These are phyloP conservation scores for Penicillium pancosmium DNA, from an alignment of 495 filamentous ascomycete species.

Conservation along the genomic window DNA sequence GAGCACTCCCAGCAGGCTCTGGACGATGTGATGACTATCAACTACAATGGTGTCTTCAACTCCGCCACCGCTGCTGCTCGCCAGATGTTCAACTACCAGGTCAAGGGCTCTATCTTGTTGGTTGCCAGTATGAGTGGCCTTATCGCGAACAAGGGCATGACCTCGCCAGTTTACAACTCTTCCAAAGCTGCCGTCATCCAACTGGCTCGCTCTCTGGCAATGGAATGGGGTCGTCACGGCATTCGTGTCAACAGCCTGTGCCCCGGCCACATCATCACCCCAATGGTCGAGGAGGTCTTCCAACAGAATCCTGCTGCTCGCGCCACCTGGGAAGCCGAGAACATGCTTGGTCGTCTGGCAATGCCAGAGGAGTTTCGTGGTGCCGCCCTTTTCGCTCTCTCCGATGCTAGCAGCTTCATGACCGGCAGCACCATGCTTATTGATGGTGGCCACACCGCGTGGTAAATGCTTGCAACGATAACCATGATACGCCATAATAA, in stretches of 20 bases:
- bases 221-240: constrained; percentile 70
- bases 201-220: constrained; percentile 63
- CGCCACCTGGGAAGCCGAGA: constrained; percentile 66
- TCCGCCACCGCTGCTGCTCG: constrained; percentile 75
- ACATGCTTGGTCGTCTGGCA: constrained; percentile 69
- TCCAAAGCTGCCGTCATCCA: constrained; percentile 73
- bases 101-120: constrained; percentile 67
- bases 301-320: constrained; percentile 60
- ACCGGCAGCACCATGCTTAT: constrained; percentile 63
- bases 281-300: constrained; percentile 71
- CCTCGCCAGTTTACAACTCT: constrained; percentile 68
- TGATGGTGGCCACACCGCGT: constrained; percentile 66
- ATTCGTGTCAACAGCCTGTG: constrained; percentile 70
- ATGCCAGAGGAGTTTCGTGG: constrained; percentile 68
- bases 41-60: constrained; percentile 77
- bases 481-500: neutral
- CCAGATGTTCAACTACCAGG: constrained; percentile 68
- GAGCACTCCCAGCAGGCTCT: constrained; percentile 67
- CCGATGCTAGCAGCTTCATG: constrained; percentile 72
- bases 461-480: constrained; percentile 31
- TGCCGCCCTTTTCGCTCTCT: constrained; percentile 61
- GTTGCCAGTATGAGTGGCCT: constrained; percentile 82
- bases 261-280: constrained; percentile 73
- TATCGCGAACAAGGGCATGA: constrained; percentile 75
- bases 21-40: constrained; percentile 71